These are phyloP conservation scores for Sutorius eximius DNA, from an alignment of 1,284 basidiomycete genomes.

Conservation along the genomic window DNA sequence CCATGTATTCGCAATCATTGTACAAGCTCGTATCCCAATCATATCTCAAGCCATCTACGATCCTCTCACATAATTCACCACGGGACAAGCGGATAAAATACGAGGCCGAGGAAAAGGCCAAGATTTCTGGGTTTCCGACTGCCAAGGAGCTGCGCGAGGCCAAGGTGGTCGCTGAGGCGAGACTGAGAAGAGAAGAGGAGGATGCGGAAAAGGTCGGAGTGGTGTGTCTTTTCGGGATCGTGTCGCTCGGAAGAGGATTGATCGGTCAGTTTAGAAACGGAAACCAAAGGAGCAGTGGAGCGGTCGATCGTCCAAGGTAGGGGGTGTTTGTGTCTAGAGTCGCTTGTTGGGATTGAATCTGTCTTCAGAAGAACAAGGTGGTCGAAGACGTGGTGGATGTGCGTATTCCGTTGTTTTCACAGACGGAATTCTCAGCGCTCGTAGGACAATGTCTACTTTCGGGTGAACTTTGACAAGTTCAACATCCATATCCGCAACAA, in stretches of 20 bases:
- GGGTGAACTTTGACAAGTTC: constrained; percentile 88
- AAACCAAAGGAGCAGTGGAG: constrained; percentile 52
- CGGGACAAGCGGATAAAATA: constrained; percentile 74
- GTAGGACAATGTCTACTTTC: constrained; percentile 74
- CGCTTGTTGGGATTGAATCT: background rate
- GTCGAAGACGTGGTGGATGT: constrained; percentile 68
- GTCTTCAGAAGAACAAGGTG: constrained; percentile 49
- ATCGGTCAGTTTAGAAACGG: constrained; percentile 50
- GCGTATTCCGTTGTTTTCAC: constrained; percentile 28
- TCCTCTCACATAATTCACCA: constrained; percentile 71
- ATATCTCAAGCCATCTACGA: constrained; percentile 73
- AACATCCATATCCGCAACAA: constrained; percentile 87
- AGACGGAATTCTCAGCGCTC: constrained; percentile 4
- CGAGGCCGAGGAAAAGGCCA: constrained; percentile 70
- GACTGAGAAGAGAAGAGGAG: constrained; percentile 67
- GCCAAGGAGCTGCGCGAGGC: constrained; percentile 71
- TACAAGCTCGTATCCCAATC: constrained; percentile 62
- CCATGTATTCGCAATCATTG: constrained; percentile 56
- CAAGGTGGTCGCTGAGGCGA: constrained; percentile 60
- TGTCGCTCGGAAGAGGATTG: background rate
- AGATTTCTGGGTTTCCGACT: constrained; percentile 71
- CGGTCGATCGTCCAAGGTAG: constrained; percentile 53
- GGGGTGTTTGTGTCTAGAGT: constrained; percentile 9
- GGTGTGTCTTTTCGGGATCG: constrained; percentile 40
- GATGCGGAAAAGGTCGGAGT: constrained; percentile 70